Evolutionary conservation across 208 protist species (phyloP).

Genomic region (Trypanosoma congolense): DNA sequence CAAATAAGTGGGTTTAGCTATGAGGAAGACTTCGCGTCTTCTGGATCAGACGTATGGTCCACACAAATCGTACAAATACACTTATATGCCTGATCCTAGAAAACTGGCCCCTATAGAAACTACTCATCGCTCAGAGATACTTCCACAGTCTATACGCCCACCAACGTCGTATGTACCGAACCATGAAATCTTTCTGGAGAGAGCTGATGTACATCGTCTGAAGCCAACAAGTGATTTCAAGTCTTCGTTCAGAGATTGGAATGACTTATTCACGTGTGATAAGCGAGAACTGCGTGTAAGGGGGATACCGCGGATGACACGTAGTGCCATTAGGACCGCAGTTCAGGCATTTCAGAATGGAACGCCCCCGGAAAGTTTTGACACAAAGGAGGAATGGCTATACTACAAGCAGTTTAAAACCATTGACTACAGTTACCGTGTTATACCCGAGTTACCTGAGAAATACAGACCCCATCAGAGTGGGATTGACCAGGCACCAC

Average conservation of each 20-base stretch:
- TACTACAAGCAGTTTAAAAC: conserved; percentile 92
- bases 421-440: conserved; percentile 82
- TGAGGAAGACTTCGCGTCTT: conserved; percentile 6
- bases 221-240: conserved; percentile 86
- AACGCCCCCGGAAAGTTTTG: conserved; percentile 80
- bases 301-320: conserved; percentile 71
- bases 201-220: conserved; percentile 71
- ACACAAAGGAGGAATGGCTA: conserved; percentile 88
- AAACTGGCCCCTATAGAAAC: conserved; percentile 89
- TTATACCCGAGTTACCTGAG: conserved; percentile 87
- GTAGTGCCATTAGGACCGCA: conserved; percentile 63
- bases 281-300: conserved; percentile 73
- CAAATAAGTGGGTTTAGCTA: too few species aligned
- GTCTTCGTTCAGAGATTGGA: conserved; percentile 87
- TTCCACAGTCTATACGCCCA: conserved; percentile 79
- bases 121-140: conserved; percentile 64
- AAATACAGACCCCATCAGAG: conserved; percentile 91
- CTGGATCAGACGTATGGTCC: conserved; percentile 81
- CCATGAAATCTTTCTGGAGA: conserved; percentile 87
- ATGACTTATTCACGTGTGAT: conserved; percentile 87
- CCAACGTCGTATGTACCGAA: conserved; percentile 85
- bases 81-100: conserved; percentile 87
- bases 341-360: conserved; percentile 84
- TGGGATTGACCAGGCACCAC: conserved; percentile 81
- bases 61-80: conserved; percentile 91